Conservation (phyloP, 495 filamentous ascomycete species). For the Pyronema omphalodes region DNA sequence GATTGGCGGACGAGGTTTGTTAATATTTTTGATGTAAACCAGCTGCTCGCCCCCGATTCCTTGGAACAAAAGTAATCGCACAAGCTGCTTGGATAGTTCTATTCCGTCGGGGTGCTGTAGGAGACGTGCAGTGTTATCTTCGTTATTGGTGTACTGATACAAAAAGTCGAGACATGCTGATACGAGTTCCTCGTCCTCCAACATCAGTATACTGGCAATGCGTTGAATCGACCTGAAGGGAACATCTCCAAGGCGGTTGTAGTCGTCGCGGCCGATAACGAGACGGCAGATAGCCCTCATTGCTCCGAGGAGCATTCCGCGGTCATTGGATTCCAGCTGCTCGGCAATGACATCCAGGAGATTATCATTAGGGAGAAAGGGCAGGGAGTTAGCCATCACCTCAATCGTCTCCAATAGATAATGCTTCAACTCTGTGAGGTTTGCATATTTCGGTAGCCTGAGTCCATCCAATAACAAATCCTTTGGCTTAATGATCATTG, state of each 20-base stretch:
- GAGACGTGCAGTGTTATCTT: constrained; percentile 50
- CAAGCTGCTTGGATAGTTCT: constrained; percentile 28
- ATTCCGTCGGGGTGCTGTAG: constrained; percentile 24
- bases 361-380: constrained; percentile 47
- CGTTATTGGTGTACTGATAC: constrained; percentile 78
- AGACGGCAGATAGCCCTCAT: constrained; percentile 74
- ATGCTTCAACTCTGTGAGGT: constrained; percentile 70
- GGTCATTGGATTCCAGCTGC: constrained; percentile 55
- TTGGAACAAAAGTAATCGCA: constrained; percentile 19
- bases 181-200: constrained; percentile 82
- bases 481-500: constrained; percentile 41
- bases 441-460: constrained; percentile 54
- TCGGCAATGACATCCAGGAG: constrained; percentile 57
- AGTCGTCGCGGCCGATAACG: constrained; percentile 61
- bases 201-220: constrained; percentile 59
- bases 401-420: constrained; percentile 87
- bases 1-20: constrained; percentile 32
- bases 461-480: constrained; percentile 68
- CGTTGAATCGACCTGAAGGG: constrained; percentile 43
- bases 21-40: constrained; percentile 24
- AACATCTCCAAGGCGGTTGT: constrained; percentile 58
- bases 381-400: constrained; percentile 64
- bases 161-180: constrained; percentile 81
- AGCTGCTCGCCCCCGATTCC: constrained; percentile 23
- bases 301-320: constrained; percentile 69